Evolutionary conservation across 176 grass and related monocot genomes (phyloP).

Genomic region (Oryza nivara): DNA sequence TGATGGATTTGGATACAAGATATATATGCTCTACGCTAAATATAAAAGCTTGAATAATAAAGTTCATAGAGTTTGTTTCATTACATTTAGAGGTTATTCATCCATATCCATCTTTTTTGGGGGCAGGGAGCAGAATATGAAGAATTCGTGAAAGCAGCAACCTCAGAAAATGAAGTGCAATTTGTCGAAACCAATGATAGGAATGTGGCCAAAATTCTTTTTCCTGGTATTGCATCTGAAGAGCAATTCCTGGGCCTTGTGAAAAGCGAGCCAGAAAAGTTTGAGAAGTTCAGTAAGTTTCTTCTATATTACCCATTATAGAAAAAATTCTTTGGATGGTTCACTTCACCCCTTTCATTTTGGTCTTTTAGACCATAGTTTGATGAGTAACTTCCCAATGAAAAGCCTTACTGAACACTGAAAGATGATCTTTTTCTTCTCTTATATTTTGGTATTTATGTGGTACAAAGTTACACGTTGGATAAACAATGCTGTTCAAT

Average conservation of each 20-base stretch:
- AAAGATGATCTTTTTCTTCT: slow-evolving; percentile 4
- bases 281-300: slow-evolving; percentile 85
- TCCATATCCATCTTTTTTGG: slow-evolving; percentile 12
- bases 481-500: neutral
- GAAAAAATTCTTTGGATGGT: neutral
- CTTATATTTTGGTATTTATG: neutral
- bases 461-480: neutral
- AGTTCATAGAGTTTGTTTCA: slow-evolving; percentile 1
- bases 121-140: slow-evolving; percentile 62
- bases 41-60: neutral
- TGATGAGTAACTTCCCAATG: neutral
- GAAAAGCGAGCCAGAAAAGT: slow-evolving; percentile 75
- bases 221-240: slow-evolving; percentile 59
- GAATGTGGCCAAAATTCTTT: slow-evolving; percentile 72
- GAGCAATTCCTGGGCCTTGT: slow-evolving; percentile 86
- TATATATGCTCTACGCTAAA: neutral
- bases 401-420: neutral
- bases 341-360: neutral
- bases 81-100: slow-evolving; percentile 1
- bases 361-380: neutral
- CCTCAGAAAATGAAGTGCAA: slow-evolving; percentile 70
- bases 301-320: neutral
- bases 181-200: slow-evolving; percentile 87
- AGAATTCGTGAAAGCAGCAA: slow-evolving; percentile 82
- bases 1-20: neutral